These are phyloP conservation scores for Sporopachydermia cereana DNA, from an alignment of 1,139 yeast genomes.

Conservation along the genomic window DNA sequence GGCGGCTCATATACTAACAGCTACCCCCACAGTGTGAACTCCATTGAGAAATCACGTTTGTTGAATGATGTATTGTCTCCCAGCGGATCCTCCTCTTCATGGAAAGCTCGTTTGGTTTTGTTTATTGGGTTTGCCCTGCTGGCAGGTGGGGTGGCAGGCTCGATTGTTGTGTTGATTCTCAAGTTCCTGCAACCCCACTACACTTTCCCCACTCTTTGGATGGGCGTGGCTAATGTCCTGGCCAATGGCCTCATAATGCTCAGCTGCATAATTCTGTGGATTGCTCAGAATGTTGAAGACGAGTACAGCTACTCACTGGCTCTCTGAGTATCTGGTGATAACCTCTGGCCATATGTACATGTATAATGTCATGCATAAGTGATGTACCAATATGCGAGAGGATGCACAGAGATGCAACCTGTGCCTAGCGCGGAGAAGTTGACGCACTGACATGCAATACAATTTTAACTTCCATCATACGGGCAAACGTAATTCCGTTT, in stretches of 20 bases:
- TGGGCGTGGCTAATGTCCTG: constrained; percentile 86
- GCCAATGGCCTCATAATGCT: constrained; percentile 73
- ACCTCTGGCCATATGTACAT: too few relatives aligned
- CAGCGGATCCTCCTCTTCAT: constrained; percentile 44
- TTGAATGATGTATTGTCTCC: constrained; percentile 35
- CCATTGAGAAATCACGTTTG: constrained; percentile 77
- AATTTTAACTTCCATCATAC: too few relatives aligned
- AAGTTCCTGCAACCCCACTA: constrained; percentile 74
- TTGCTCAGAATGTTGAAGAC: constrained; percentile 89
- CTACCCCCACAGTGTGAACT: constrained; percentile 56
- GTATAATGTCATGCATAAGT: too few relatives aligned
- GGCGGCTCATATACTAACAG: neutral
- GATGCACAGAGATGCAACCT: too few relatives aligned
- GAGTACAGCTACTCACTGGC: constrained; percentile 89
- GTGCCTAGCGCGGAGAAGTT: too few relatives aligned
- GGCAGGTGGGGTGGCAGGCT: constrained; percentile 93
- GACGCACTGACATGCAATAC: too few relatives aligned
- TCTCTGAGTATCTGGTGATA: too few relatives aligned
- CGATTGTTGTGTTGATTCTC: constrained; percentile 75
- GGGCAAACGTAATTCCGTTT: too few relatives aligned
- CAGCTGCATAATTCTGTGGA: constrained; percentile 82
- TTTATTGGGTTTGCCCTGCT: constrained; percentile 85
- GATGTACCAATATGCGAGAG: too few relatives aligned
- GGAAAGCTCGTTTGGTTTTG: constrained; percentile 88
- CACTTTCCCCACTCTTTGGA: constrained; percentile 77